Conservation (phyloP, 2,329 filamentous ascomycete species). For the Macrophomina tecta region DNA sequence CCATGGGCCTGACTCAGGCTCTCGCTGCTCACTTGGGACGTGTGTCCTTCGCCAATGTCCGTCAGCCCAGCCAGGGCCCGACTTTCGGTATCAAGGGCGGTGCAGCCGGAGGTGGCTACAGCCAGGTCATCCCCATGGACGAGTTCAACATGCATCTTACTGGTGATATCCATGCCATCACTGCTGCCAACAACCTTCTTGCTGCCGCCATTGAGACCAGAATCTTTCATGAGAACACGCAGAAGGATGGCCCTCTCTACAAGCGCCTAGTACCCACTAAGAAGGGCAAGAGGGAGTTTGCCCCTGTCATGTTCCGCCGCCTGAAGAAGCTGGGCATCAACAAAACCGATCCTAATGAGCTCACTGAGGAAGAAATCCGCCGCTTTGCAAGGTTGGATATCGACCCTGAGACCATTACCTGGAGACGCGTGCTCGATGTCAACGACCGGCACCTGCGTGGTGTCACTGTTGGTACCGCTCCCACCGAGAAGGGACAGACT, state of each 20-base stretch:
- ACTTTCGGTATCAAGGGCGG: slow-evolving; percentile 99
- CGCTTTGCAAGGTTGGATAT: slow-evolving; percentile 95
- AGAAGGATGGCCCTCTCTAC: slow-evolving; percentile 88
- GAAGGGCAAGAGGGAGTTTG: slow-evolving; percentile 86
- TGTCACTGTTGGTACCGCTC: slow-evolving; percentile 84
- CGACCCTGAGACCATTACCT: slow-evolving; percentile 95
- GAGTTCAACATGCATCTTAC: slow-evolving; percentile 99
- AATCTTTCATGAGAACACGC: slow-evolving; percentile 97
- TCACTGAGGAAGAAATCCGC: slow-evolving; percentile 86
- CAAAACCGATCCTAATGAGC: slow-evolving; percentile 89
- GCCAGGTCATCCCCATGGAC: slow-evolving; percentile 99
- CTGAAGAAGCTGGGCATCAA: slow-evolving; percentile 95
- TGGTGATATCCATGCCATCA: slow-evolving; percentile 96
- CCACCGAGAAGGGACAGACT: slow-evolving; percentile 87
- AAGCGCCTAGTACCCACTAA: slow-evolving; percentile 85
- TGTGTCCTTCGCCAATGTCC: slow-evolving; percentile 93
- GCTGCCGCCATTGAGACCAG: slow-evolving; percentile 96
- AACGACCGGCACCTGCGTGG: slow-evolving; percentile 94
- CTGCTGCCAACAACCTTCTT: slow-evolving; percentile 94
- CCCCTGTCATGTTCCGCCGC: slow-evolving; percentile 88
- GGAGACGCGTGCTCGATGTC: slow-evolving; percentile 93
- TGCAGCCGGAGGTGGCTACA: slow-evolving; percentile 95
- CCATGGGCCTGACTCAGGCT: slow-evolving; percentile 92
- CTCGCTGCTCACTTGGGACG: slow-evolving; percentile 86
- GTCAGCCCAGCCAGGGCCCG: slow-evolving; percentile 94